Conservation (phyloP, 2,329 filamentous ascomycete genomes). For the Pyrenochaeta sp. region DNA sequence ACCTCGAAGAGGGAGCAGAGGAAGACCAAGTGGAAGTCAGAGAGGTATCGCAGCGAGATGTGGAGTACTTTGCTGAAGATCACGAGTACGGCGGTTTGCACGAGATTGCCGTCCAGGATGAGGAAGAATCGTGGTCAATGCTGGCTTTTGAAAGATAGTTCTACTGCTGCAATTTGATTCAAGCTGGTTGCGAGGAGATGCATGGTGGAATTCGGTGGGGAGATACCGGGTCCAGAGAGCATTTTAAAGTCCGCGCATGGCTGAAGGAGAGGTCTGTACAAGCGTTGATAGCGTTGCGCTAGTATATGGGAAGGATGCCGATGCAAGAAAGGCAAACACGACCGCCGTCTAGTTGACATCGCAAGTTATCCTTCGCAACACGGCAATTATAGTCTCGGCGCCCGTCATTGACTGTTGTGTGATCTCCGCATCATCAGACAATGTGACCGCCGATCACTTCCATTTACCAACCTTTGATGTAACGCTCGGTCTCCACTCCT, state of each 20-base stretch:
- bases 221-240: no score
- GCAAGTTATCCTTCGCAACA: neutral
- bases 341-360: neutral
- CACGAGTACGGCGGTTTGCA: no score
- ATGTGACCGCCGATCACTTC: conserved; percentile 14
- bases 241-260: neutral
- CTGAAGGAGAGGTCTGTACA: neutral
- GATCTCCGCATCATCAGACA: neutral
- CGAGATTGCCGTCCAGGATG: neutral
- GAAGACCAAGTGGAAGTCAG: no score
- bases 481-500: conserved; percentile 22
- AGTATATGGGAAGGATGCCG: neutral
- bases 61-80: no score
- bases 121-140: neutral
- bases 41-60: no score
- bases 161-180: no score
- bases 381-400: neutral
- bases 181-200: no score
- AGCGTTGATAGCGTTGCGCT: conserved; percentile 7
- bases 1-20: no score
- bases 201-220: no score
- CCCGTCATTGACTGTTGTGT: neutral
- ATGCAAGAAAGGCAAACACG: conserved; percentile 4
- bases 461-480: conserved; percentile 1
- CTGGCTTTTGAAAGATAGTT: neutral